Conservation (phyloP, 768 basidiomycete species). For the Cystofilobasidium bisporidii region DNA sequence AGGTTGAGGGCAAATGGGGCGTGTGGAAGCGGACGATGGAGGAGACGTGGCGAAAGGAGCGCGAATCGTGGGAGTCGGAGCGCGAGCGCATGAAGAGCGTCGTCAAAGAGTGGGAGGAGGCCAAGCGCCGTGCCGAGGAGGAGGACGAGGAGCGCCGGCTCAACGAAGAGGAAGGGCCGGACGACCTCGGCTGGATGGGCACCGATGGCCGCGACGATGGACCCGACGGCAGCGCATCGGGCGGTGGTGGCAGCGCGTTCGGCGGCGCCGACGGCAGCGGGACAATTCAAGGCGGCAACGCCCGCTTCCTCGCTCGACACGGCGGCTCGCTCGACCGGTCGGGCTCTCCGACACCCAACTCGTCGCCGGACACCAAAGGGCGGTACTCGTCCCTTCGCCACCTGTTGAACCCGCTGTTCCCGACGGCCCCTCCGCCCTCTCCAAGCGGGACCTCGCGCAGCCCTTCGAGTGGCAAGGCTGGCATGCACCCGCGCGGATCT, state of each 20-base stretch:
- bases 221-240: not conserved
- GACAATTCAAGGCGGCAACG: not conserved
- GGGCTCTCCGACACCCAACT: constrained; percentile 11
- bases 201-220: not conserved
- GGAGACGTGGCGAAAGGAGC: constrained; percentile 64
- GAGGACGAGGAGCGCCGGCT: constrained; percentile 39
- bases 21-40: constrained; percentile 74
- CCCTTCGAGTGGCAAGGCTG: not conserved
- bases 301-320: not conserved
- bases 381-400: constrained; percentile 18
- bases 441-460: not conserved
- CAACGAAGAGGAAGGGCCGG: constrained; percentile 32
- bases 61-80: constrained; percentile 74
- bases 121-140: constrained; percentile 39
- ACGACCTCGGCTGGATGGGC: constrained; percentile 18
- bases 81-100: constrained; percentile 63
- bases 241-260: not conserved
- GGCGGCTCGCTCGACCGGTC: not conserved
- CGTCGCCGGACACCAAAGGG: constrained; percentile 11
- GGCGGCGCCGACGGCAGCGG: not conserved
- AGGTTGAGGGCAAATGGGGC: constrained; percentile 42
- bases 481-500: constrained; percentile 3
- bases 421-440: not conserved
- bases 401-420: constrained; percentile 18
- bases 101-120: constrained; percentile 69